Evolutionary conservation across 805 yeast species (phyloP), one percentile per base, ranked within the genome.

Genomic region (Maudiozyma serrabonitensis): DNA sequence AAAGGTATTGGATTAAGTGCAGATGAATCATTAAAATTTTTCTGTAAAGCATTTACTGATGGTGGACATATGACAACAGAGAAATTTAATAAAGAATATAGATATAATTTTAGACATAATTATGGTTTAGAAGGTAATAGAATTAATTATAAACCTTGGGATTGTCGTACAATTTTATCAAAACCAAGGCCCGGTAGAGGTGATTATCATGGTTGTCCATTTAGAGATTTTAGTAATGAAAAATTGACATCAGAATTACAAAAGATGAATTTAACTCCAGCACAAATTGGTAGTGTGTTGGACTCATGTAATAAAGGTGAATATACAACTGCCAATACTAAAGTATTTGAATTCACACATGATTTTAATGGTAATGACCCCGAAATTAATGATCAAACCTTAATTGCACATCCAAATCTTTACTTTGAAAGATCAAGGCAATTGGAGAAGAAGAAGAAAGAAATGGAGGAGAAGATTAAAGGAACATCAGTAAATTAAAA

Each of bases 161-260:
- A 82, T 62, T 93, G 97, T 70, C 77, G 80, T 39, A 80, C 83
- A 1, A 87, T 93, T 41, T 66, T 87, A 50, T 73, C 80, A 26
- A 82, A 82, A 56, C 87, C 88, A 7, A 76, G 81, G 54, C 89
- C 95, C 0, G 71, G 72, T 11, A 73, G 75, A 45, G 75, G 74
- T 41, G 95, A 90, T 56, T 76, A 70, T 51, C 96, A 91, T 62
- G 99, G 99, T 2, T 91, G 98, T 67, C 97, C 98, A 5, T 93
- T 86, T 67, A 72, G 95, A 48, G 91, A 85, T 58, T 70, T 85
- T 59, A 73, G 77, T 12, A 62, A 77, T n/a, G 95, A 87, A 43
- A 75, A 77, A 47, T 71, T 93, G 45, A 72, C 76, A 6, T 55
- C 59, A 3, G 78, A 79, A 52, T 71, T 93, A 54, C 71, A 65